Evolutionary conservation across 2,329 filamentous ascomycete species (phyloP).

Genomic region (Ophiocordyceps sinensis): DNA sequence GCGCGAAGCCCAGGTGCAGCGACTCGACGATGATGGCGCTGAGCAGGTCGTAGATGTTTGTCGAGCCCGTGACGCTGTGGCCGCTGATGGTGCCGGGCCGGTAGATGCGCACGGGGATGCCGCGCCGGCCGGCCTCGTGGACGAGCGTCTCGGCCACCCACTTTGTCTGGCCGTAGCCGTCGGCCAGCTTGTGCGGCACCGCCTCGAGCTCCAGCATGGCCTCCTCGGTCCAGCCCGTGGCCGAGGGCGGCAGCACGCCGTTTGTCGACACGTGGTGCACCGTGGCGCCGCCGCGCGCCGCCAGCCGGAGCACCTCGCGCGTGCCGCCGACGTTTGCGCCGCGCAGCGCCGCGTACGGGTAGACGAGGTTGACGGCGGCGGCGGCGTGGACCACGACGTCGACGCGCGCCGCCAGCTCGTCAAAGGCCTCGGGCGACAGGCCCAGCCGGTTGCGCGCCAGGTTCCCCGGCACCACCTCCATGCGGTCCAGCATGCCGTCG

Average conservation of each 20-base stretch:
- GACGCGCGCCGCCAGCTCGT: constrained; percentile 47
- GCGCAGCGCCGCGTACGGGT: constrained; percentile 64
- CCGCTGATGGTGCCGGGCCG: constrained; percentile 67
- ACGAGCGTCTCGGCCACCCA: constrained; percentile 70
- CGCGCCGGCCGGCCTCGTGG: constrained; percentile 51
- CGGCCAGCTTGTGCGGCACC: constrained; percentile 52
- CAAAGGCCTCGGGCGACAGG: constrained; percentile 49
- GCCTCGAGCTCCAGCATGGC: constrained; percentile 51
- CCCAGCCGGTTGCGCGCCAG: constrained; percentile 55
- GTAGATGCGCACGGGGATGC: constrained; percentile 56
- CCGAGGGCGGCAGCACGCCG: constrained; percentile 58
- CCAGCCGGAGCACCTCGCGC: constrained; percentile 57
- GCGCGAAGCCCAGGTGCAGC: constrained; percentile 54
- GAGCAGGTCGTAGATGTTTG: constrained; percentile 66
- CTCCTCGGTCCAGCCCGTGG: constrained; percentile 57
- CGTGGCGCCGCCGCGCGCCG: constrained; percentile 51
- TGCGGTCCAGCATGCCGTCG: constrained; percentile 62
- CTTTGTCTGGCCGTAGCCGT: constrained; percentile 69
- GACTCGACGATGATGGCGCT: constrained; percentile 67
- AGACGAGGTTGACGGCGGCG: constrained; percentile 67
- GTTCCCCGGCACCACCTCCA: constrained; percentile 63
- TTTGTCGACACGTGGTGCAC: constrained; percentile 72
- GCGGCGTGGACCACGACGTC: constrained; percentile 67
- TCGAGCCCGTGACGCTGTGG: constrained; percentile 58
- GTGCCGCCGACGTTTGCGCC: constrained; percentile 70